phyloP scores from a whole-genome alignment of 768 basidiomycete species.

The Cystofilobasidium bisporidii region DNA sequence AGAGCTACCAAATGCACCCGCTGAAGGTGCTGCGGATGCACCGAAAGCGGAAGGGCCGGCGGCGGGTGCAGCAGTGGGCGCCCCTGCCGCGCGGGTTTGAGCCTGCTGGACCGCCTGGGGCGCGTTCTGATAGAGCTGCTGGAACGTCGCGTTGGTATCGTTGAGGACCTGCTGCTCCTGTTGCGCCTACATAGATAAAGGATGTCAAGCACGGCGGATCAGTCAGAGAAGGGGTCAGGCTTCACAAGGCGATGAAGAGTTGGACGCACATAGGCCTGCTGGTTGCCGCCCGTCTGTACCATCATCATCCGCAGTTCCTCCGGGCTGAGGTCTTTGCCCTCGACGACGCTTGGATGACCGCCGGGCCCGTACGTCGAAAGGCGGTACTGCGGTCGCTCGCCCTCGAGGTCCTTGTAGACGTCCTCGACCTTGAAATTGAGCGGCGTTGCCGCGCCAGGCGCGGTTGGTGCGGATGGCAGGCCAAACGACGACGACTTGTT shows the following conservation, averaged over 20 bases:
- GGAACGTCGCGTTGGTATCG: constrained; percentile 1
- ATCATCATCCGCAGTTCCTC: constrained; percentile 26
- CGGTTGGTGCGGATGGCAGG: neutral
- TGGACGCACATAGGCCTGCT: constrained; percentile 24
- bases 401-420: constrained; percentile 13
- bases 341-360: neutral
- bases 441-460: neutral
- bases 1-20: constrained; percentile 8
- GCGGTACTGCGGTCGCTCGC: constrained; percentile 12
- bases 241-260: neutral
- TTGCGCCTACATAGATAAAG: constrained; percentile 12
- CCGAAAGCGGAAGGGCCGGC: constrained; percentile 25
- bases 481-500: constrained; percentile 10
- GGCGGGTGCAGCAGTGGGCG: neutral
- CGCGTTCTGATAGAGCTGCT: constrained; percentile 1
- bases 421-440: constrained; percentile 13
- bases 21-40: neutral
- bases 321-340: constrained; percentile 19
- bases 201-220: neutral
- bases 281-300: constrained; percentile 19
- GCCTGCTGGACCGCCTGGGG: neutral
- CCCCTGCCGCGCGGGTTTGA: neutral
- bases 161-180: constrained; percentile 17
- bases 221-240: neutral
- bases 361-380: constrained; percentile 22